Base-by-base conservation (phyloP, 306 rosid species). In the Citrullus colocynthis region DNA sequence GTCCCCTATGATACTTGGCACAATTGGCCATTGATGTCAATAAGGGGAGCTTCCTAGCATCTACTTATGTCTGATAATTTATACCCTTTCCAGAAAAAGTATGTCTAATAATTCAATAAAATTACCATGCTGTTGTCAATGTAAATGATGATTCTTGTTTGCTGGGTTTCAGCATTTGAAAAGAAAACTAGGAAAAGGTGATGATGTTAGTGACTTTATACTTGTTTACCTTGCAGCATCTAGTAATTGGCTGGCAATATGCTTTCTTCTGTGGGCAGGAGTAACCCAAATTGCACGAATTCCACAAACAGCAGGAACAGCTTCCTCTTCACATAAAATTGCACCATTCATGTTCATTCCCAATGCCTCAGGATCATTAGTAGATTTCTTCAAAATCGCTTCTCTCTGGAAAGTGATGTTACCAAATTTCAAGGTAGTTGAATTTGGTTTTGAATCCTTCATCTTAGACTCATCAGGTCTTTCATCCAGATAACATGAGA, bases 231-330 rank as follows among this genome's bases (percentile, higher is more conserved):
- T 91, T 82, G 85, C 91, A 14, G 93, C 87, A 81, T 91, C 97
- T 18, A 94, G 85, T 71, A 90, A 78, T 18, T 88, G 91, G 84
- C 79, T 89, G 80, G 94, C 96, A 71, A 91, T 82, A 78, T 45
- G 81, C 75, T 91, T 91, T 85, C 94, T 88, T 85, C 97, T 88
- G 81, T 89, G 86, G 39, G 91, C 84, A 57, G 92, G 90, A 80
- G 91, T 84, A 45, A 93, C 97, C 98, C 97, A 93, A 76, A 93
- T 87, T 75, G 93, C 96, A 83, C 91, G 87, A 78, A 91, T 82
- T 67, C 98, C 98, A 30, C 97, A 91, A 51, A 85, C 84, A 78
- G 94, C 91, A 59, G 88, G 77, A 39, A 84, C 81, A 16, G 91
- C 89, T 34, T 86, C 79, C 74, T 75, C 80, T 58, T 91, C 96